Evolutionary conservation across 306 rosid species (phyloP).

Genomic region (Rosa lucieae): DNA sequence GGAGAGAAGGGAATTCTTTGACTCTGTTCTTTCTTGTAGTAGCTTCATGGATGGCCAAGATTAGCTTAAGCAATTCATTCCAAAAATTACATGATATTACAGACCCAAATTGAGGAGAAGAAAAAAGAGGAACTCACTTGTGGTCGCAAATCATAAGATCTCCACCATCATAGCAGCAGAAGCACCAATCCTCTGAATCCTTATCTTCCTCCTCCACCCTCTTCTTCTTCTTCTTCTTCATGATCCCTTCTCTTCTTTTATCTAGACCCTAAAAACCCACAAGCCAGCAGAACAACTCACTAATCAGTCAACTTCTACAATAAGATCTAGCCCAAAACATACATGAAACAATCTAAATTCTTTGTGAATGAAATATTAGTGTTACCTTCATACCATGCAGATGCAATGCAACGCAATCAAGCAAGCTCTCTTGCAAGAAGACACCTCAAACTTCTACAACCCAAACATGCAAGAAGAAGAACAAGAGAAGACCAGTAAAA

Average conservation of each 20-base stretch:
- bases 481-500: background rate
- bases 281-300: background rate
- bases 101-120: no score
- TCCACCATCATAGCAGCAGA: conserved; percentile 58
- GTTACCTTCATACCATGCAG: background rate
- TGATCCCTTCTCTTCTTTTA: background rate
- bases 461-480: background rate
- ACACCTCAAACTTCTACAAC: background rate
- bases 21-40: no score
- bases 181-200: conserved; percentile 50
- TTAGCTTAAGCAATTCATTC: no score
- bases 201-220: background rate
- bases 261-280: background rate
- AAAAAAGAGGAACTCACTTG: no score
- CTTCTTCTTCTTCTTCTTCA: background rate
- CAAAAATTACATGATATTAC: no score
- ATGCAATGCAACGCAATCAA: background rate
- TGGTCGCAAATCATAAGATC: conserved; percentile 33
- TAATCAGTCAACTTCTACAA: background rate
- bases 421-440: background rate
- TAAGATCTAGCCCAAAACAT: background rate
- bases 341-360: background rate
- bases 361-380: background rate
- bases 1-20: no score
- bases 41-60: no score